Percentiles rank a stretch among this genome's conserved stretches.
phyloP scores from a whole-genome alignment of 352 stramenopile species.

The Globisporangium perplexum region DNA sequence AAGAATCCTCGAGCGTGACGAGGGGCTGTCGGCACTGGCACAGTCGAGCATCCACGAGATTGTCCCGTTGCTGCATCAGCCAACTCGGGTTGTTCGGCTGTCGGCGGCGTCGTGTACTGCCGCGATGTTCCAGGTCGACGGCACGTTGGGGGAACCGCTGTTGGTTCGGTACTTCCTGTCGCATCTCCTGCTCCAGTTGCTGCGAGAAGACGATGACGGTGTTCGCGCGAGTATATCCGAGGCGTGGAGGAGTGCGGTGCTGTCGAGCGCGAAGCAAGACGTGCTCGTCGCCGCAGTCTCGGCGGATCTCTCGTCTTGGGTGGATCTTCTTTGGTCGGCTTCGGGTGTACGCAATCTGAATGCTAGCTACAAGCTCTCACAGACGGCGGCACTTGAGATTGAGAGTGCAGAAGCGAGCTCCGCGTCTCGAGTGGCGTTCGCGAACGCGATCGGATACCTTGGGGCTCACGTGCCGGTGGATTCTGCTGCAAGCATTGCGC shows the following conservation, averaged over 20 bases:
- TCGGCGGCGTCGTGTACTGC: constrained; percentile 43
- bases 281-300: constrained; percentile 20
- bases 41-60: constrained; percentile 30
- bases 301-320: constrained; percentile 26
- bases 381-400: not conserved
- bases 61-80: constrained; percentile 57
- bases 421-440: constrained; percentile 42
- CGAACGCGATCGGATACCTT: constrained; percentile 51
- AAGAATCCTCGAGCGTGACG: constrained; percentile 20
- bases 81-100: constrained; percentile 29
- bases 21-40: constrained; percentile 13
- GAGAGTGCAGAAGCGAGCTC: constrained; percentile 14
- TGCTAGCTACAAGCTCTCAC: constrained; percentile 8
- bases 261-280: constrained; percentile 13
- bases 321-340: constrained; percentile 45
- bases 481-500: constrained; percentile 9
- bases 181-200: constrained; percentile 57
- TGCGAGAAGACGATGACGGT: constrained; percentile 33
- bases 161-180: constrained; percentile 30
- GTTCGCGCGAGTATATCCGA: constrained; percentile 23
- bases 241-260: constrained; percentile 37
- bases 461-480: constrained; percentile 22
- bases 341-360: constrained; percentile 26
- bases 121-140: constrained; percentile 25
- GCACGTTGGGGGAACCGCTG: not conserved